Conservation (phyloP, 2,329 filamentous ascomycete genomes). For the Aureobasidium zeae region DNA sequence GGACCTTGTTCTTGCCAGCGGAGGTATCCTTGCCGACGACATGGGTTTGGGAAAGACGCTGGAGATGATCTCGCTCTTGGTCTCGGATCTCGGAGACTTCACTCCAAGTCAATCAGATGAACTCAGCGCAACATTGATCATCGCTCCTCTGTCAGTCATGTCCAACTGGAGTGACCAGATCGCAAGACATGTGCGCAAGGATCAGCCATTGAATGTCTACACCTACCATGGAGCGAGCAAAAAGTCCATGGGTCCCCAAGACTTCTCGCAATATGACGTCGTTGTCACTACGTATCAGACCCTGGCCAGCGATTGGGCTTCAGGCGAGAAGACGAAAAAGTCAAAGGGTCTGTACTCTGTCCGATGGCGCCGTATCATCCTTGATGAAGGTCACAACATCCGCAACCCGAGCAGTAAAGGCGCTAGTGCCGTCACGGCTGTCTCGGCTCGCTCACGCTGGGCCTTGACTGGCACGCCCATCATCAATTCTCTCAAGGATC, state of each 20-base stretch:
- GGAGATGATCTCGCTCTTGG: conserved; percentile 71
- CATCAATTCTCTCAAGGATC: conserved; percentile 56
- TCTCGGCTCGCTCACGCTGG: conserved; percentile 68
- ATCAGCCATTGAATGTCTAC: conserved; percentile 56
- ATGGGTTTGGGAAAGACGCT: conserved; percentile 91
- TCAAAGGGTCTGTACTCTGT: conserved; percentile 51
- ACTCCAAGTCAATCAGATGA: conserved; percentile 14
- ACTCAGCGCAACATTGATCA: conserved; percentile 61
- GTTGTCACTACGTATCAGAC: conserved; percentile 81
- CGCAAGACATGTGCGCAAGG: conserved; percentile 56
- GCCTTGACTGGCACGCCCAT: conserved; percentile 57
- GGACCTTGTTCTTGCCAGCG: conserved; percentile 58
- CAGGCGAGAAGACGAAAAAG: conserved; percentile 29
- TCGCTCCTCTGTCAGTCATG: conserved; percentile 78
- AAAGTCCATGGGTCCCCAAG: conserved; percentile 44
- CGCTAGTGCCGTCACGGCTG: conserved; percentile 55
- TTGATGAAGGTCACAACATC: conserved; percentile 78
- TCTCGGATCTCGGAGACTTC: conserved; percentile 40
- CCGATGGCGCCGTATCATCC: conserved; percentile 67
- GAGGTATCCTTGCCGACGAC: conserved; percentile 81
- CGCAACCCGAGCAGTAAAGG: conserved; percentile 67
- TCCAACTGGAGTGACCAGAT: conserved; percentile 74
- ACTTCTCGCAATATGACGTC: conserved; percentile 60
- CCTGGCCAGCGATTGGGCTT: conserved; percentile 54
- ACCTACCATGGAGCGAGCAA: conserved; percentile 62